Base-by-base conservation (phyloP, 2,329 filamentous ascomycete species). In the Aspergillus jensenii region DNA sequence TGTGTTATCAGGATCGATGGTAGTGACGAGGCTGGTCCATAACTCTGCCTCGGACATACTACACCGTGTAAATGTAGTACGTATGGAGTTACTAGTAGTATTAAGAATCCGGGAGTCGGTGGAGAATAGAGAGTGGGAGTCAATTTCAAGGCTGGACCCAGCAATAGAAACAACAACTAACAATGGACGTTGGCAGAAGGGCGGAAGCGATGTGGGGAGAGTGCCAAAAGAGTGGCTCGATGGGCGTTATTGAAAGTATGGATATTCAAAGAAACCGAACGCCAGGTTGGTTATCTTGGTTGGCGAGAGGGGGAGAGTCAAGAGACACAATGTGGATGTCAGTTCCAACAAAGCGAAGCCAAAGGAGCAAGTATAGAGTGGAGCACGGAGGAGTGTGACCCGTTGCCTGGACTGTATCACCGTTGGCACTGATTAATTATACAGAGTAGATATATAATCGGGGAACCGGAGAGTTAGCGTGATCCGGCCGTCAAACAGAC, bases 21-120 rank as follows among this genome's bases (percentile, higher is more conserved):
- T 67, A 59, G 68, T 71, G 59, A 72, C 66, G 60, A 74, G 60
- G 56, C 72, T 68, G 55, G 67, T 65, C 73, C 74, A 76, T 57
- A 76, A 61, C 55, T 73, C 68, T 51, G 60, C 61, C 56, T 72
- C 63, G 62, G 73, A 67, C 72, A 76, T 76, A 55, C 63, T 68
- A 65, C 27, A 31, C 27, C 27, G 27, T 9, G 9, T 8, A 31
- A 31, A 31, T 31, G 27, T 11, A 31, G 27, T 31, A 31, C 27
- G 27, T 31, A 31, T 8, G 27, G 27, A 31, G 9, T 31, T 21
- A 21, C 21, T 21, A 11, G 27, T 31, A 11, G 9, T 31, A 41
- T 55, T n/a, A 15, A 55, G 45, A 12, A 35, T 9, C 47, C 19
- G 47, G 39, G 27, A 31, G 17, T 11, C 9, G 27, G 3, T 11